These are phyloP conservation scores for Hyparrhenia diplandra DNA, from an alignment of 176 grass and related monocot genomes.

Conservation along the genomic window DNA sequence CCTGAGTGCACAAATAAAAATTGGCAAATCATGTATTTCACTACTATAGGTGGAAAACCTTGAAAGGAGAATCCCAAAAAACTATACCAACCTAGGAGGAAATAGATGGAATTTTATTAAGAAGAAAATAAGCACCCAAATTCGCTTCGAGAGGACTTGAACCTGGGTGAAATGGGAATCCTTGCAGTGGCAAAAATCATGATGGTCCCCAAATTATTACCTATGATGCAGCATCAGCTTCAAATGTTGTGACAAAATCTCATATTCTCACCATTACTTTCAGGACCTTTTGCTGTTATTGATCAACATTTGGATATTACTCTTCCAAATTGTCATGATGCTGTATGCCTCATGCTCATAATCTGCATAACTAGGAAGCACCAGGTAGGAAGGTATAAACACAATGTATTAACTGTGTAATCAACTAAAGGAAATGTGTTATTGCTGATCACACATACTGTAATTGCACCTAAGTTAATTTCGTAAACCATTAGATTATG, in stretches of 20 bases:
- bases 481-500: background rate
- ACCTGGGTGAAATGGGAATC: background rate
- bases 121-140: background rate
- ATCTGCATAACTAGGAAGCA: constrained; percentile 85
- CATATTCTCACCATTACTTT: constrained; percentile 23
- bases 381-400: constrained; percentile 59
- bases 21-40: no score
- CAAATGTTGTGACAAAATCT: background rate
- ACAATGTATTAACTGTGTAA: background rate
- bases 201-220: background rate
- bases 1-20: no score
- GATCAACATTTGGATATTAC: constrained; percentile 60
- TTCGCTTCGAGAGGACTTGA: background rate
- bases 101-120: background rate
- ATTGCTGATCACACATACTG: background rate
- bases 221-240: background rate
- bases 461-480: constrained; percentile 5
- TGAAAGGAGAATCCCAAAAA: background rate
- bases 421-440: background rate
- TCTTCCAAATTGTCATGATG: constrained; percentile 73
- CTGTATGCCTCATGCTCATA: constrained; percentile 84
- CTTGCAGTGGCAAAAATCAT: background rate
- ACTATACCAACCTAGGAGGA: background rate
- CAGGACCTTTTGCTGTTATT: constrained; percentile 83
- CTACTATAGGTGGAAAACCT: no score